Percentiles rank a stretch among this genome's conserved stretches.
These are phyloP conservation scores for Calonectria pteridis DNA, from an alignment of 2,329 filamentous ascomycete genomes.

Conservation along the genomic window DNA sequence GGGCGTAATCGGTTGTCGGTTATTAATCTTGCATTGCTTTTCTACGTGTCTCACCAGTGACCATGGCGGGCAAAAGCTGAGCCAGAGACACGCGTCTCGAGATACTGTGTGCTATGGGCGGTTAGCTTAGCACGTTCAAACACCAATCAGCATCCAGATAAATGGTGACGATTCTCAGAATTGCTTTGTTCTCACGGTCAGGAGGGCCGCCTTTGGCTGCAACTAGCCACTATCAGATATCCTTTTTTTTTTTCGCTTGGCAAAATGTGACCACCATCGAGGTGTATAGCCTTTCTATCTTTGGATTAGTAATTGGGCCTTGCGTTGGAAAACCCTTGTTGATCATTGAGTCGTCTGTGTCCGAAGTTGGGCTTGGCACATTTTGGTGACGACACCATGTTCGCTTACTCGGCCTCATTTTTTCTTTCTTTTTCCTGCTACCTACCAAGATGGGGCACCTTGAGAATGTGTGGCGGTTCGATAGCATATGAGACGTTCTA, in stretches of 20 bases:
- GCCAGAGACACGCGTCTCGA: neutral
- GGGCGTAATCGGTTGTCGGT: neutral
- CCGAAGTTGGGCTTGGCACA: neutral
- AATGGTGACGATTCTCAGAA: neutral
- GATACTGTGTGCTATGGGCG: neutral
- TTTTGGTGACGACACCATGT: neutral
- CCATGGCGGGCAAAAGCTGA: neutral
- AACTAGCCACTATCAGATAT: neutral
- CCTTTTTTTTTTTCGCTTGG: neutral
- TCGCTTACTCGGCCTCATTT: neutral
- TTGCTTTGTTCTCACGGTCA: neutral
- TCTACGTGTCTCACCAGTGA: neutral
- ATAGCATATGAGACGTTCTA: neutral
- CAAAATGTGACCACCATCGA: neutral
- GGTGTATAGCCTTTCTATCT: neutral
- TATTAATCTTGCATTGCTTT: neutral
- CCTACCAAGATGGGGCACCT: neutral
- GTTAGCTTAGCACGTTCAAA: neutral
- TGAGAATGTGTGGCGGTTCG: neutral
- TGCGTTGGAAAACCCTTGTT: neutral
- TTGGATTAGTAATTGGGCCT: neutral
- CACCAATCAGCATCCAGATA: neutral
- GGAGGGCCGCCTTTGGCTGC: neutral
- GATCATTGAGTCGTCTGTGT: neutral
- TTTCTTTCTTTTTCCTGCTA: neutral